Evolutionary conservation across 176 grass and related monocot genomes (phyloP), one percentile per base, ranked within the genome.

Genomic region (Oryza australiensis): DNA sequence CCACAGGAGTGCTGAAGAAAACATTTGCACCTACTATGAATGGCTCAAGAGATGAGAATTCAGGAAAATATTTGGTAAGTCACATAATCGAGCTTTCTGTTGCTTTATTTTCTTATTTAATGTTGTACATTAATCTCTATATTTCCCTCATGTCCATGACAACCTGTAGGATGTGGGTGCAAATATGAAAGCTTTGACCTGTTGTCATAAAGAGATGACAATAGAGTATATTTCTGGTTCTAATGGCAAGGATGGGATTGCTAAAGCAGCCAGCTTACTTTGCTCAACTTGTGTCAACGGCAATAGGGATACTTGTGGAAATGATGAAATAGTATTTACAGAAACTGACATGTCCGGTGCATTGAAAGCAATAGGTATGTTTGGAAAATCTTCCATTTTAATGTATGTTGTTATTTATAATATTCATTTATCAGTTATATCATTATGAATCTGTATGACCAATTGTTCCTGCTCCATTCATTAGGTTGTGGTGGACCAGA

Each of bases 181-280:
- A 90, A 92, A 92, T n/a, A 43, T 20, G 9, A 80, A 86, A 40
- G 22, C 20, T 85, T 83, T 82, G 70, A 60, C 71, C n/a, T 74
- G 29, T 77, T 26, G 78, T 66, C 70, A 85, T 32, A 86, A 68
- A 70, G 82, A 81, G 43, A 91, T 97, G 88, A 74, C 64, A 13
- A 24, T 95, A 83, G 89, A 99, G 65, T 87, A 81, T 70, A 64
- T 95, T 83, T 93, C 93, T 74, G 80, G 88, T 68, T 90, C 90
- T 64, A 85, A 95, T 93, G 96, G 96, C 73, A 99, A 95, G 85
- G 85, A 92, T 79, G 93, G 87, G 12, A 73, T 90, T 76, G 96
- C 89, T 82, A 95, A 95, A 92, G 93, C 93, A 88, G 93, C 96
- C 63, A 93, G n/a, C 79, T 95, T 93, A 45, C 93, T 99, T 70